Percentiles rank a stretch among this genome's conserved stretches.
phyloP scores from a whole-genome alignment of 2,329 filamentous ascomycete genomes.

The Clathrospora elynae region DNA sequence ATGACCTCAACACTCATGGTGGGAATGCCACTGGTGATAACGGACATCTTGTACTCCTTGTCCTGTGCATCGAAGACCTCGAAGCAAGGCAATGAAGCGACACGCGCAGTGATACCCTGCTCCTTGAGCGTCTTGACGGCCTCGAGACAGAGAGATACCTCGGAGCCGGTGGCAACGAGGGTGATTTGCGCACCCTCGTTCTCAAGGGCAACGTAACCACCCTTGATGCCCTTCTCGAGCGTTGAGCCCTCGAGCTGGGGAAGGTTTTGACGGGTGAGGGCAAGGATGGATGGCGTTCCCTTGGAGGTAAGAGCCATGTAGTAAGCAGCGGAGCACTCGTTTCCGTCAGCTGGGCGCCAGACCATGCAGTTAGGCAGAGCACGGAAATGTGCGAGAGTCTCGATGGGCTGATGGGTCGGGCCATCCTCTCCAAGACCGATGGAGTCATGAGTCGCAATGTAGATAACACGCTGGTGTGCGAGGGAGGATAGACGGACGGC shows the following conservation, averaged over 20 bases:
- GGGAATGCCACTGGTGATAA: slow-evolving; percentile 92
- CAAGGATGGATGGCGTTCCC: slow-evolving; percentile 89
- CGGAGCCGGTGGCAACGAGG: slow-evolving; percentile 92
- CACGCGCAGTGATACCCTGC: slow-evolving; percentile 82
- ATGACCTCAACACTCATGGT: slow-evolving; percentile 94
- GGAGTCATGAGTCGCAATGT: slow-evolving; percentile 97
- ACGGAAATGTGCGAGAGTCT: slow-evolving; percentile 97
- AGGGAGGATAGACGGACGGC: slow-evolving; percentile 92
- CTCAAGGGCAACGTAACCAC: slow-evolving; percentile 90
- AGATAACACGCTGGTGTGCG: slow-evolving; percentile 88
- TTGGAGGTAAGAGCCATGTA: slow-evolving; percentile 91
- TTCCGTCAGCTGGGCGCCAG: slow-evolving; percentile 97
- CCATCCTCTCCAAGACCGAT: slow-evolving; percentile 99
- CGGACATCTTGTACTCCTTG: slow-evolving; percentile 93
- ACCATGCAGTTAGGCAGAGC: slow-evolving; percentile 99
- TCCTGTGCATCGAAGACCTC: slow-evolving; percentile 93
- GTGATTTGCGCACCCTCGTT: slow-evolving; percentile 83
- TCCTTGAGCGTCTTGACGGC: slow-evolving; percentile 89
- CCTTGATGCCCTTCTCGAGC: slow-evolving; percentile 88
- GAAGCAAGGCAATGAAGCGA: slow-evolving; percentile 95
- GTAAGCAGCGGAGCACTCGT: slow-evolving; percentile 97
- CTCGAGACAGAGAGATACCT: slow-evolving; percentile 92
- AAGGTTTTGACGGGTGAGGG: slow-evolving; percentile 96
- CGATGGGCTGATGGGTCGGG: slow-evolving; percentile 98
- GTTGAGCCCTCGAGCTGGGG: slow-evolving; percentile 95